Evolutionary conservation across 2,329 filamentous ascomycete species (phyloP), one percentile per base, ranked within the genome.

Genomic region (Cladosporium halotolerans): DNA sequence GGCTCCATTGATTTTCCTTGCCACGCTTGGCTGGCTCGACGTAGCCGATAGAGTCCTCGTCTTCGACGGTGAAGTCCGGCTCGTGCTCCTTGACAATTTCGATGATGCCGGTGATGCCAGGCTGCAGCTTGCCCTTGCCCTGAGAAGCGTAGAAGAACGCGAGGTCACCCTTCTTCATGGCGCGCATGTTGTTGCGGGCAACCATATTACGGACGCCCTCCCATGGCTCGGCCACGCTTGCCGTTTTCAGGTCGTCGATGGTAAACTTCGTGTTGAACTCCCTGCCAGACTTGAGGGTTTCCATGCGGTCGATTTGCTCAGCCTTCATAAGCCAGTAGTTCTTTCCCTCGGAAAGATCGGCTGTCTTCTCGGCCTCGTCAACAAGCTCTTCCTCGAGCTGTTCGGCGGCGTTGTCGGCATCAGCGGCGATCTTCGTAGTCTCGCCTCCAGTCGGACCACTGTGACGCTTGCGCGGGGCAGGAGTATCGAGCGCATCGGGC

Each of bases 81-180:
- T 85, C 85, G 60, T 89, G 86, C 66, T 96, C 91, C 59, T 82
- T 79, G 13, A 95, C 90, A 58, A 99, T 87, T 64, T 93, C 87
- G 55, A 66, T 63, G 52, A 64, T 58, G 7, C 64, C 63, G 1
- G 85, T 89, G 45, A 97, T 89, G 2, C 88, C 92, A 0, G 91
- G 90, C 19, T 85, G 81, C 13, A 60, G 53, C 31, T 60, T 60
- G 42, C 54, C 31, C 68, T 95, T 95, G 72, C 88, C 93, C 64
- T 93, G 95, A 44, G 88, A 95, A 71, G 96, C 92, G 68, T 97
- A 97, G 74, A 99, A 97, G 73, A 99, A 97, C 23, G 90, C 91
- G 32, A 91, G 77, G 66, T 99, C 93, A 47, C 91, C 91, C 53
- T 84, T 83, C 63, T 88, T 90, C 93, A 99, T 99, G 8, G 83